Conservation (phyloP, 2,329 filamentous ascomycete genomes). For the Aspergillus thermomutatus region DNA sequence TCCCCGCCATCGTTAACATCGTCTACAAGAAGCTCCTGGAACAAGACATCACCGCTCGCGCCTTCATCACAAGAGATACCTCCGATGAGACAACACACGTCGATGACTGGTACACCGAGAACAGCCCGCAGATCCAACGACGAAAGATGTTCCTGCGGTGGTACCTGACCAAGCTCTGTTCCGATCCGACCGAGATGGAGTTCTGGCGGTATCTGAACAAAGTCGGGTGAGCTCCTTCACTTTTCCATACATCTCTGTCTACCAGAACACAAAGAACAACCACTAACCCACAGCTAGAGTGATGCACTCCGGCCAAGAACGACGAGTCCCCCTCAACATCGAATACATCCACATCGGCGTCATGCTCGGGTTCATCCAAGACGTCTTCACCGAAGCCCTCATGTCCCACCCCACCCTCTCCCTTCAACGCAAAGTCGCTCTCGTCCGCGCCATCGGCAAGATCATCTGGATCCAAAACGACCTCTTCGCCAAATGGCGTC, state of each 20-base stretch:
- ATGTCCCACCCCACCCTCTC: conserved; percentile 66
- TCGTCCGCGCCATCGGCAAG: conserved; percentile 74
- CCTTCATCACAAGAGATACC: conserved; percentile 61
- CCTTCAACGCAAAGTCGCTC: conserved; percentile 65
- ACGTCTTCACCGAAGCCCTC: conserved; percentile 73
- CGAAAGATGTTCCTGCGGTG: conserved; percentile 75
- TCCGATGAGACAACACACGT: conserved; percentile 63
- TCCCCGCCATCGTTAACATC: conserved; percentile 78
- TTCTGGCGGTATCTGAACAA: conserved; percentile 85
- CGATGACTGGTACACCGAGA: conserved; percentile 61
- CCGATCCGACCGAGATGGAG: conserved; percentile 69
- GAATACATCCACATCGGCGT: conserved; percentile 77
- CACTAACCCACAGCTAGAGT: conserved; percentile 44
- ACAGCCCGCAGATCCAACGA: conserved; percentile 71
- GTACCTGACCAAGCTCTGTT: conserved; percentile 71
- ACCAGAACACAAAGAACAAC: background rate
- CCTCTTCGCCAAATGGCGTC: conserved; percentile 79
- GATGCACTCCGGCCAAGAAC: conserved; percentile 77
- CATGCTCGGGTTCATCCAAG: conserved; percentile 71
- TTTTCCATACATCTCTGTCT: background rate
- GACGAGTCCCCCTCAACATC: conserved; percentile 69
- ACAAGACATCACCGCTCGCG: conserved; percentile 77
- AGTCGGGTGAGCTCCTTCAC: conserved; percentile 58
- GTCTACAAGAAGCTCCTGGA: conserved; percentile 78
- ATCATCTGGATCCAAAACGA: conserved; percentile 89